These are phyloP conservation scores for Ophiocordyceps unilateralis DNA, from an alignment of 2,329 filamentous ascomycete species.

Conservation along the genomic window DNA sequence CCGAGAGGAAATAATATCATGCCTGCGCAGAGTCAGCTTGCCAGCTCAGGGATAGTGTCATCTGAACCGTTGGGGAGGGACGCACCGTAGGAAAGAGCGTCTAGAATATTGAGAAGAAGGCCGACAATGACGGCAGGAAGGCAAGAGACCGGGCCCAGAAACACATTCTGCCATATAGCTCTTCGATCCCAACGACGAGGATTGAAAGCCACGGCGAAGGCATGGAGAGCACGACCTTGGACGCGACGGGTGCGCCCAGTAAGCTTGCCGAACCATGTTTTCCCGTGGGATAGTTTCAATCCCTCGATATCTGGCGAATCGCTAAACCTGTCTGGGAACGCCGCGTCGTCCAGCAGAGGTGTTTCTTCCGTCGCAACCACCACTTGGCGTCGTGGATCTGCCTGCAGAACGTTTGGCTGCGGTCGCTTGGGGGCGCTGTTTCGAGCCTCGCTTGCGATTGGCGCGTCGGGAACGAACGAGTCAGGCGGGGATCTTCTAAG, in stretches of 20 bases:
- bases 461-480: slow-evolving; percentile 7
- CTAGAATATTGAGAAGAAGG: slow-evolving; percentile 76
- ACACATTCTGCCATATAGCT: slow-evolving; percentile 42
- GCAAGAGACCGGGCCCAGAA: slow-evolving; percentile 52
- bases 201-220: slow-evolving; percentile 25
- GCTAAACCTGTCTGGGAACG: slow-evolving; percentile 12
- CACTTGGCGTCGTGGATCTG: slow-evolving; percentile 3
- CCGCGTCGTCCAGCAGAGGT: slow-evolving; percentile 24
- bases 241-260: slow-evolving; percentile 14
- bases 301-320: slow-evolving; percentile 29
- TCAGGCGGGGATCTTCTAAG: slow-evolving; percentile 31
- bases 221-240: slow-evolving; percentile 13
- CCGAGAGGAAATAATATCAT: slow-evolving; percentile 94
- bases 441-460: slow-evolving; percentile 1
- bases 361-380: slow-evolving; percentile 23
- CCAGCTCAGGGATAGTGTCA: not conserved
- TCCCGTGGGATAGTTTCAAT: slow-evolving; percentile 22
- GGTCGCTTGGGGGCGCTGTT: not conserved
- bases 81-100: slow-evolving; percentile 81
- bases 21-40: slow-evolving; percentile 22
- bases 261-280: slow-evolving; percentile 17
- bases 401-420: slow-evolving; percentile 1
- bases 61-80: slow-evolving; percentile 1
- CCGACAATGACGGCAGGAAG: slow-evolving; percentile 80
- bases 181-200: slow-evolving; percentile 58